A percentile compares a stretch with the other conserved stretches of the same genome.
phyloP scores from a whole-genome alignment of 805 yeast genomes.

The Cyberlindnera mycetangii region DNA sequence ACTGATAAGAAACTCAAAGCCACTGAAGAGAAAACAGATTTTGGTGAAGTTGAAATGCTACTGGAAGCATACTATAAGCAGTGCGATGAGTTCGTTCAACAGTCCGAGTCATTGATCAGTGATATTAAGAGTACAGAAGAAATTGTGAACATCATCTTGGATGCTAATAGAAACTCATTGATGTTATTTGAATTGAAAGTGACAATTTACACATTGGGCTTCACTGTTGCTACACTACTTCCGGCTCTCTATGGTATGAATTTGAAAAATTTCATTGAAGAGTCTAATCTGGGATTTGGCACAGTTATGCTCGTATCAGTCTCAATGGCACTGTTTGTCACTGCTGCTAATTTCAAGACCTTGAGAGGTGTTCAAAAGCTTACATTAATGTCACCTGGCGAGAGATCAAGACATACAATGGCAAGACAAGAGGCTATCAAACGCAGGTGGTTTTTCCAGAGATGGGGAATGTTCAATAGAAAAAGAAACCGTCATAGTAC shows the following conservation, averaged over 20 bases:
- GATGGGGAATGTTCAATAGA: slow-evolving; percentile 16
- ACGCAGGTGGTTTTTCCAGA: slow-evolving; percentile 7
- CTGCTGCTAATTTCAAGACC: slow-evolving; percentile 53
- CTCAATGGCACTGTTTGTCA: slow-evolving; percentile 51
- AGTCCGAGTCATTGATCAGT: slow-evolving; percentile 74
- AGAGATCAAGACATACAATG: slow-evolving; percentile 3
- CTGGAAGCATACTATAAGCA: slow-evolving; percentile 87
- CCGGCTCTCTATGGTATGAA: slow-evolving; percentile 94
- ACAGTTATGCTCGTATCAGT: slow-evolving; percentile 51
- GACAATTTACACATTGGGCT: slow-evolving; percentile 79
- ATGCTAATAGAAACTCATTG: slow-evolving; percentile 85
- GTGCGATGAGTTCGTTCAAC: slow-evolving; percentile 91
- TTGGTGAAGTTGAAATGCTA: slow-evolving; percentile 81
- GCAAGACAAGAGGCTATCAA: background rate
- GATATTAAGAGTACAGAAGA: slow-evolving; percentile 92
- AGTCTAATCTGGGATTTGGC: slow-evolving; percentile 60
- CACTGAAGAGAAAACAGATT: slow-evolving; percentile 33
- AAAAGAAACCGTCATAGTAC: background rate
- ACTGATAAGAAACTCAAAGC: slow-evolving; percentile 36
- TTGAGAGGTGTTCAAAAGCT: slow-evolving; percentile 61
- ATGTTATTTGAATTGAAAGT: slow-evolving; percentile 84
- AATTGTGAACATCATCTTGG: slow-evolving; percentile 85
- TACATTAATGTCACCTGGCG: slow-evolving; percentile 48
- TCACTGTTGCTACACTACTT: slow-evolving; percentile 77
- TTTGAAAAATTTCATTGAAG: slow-evolving; percentile 73